These are phyloP conservation scores for Verticillium nubilum DNA, from an alignment of 2,329 filamentous ascomycete genomes.

Conservation along the genomic window DNA sequence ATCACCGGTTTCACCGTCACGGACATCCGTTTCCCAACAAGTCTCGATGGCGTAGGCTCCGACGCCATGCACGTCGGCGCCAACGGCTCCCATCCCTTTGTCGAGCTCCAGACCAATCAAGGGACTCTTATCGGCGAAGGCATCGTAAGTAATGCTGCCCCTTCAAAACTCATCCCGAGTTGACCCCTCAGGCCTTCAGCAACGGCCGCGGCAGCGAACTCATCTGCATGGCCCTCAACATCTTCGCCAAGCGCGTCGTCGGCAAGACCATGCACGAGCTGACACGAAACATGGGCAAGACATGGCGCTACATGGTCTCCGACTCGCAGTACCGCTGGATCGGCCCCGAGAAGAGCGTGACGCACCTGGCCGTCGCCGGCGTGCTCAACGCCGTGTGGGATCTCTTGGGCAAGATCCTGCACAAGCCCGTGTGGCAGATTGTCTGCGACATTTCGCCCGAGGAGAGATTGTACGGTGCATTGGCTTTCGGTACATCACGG, in stretches of 20 bases:
- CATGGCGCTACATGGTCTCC: constrained; percentile 64
- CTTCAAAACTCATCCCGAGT: too few species aligned
- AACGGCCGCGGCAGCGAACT: constrained; percentile 6
- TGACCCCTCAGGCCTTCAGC: constrained; percentile 4
- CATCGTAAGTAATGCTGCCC: constrained; percentile 5
- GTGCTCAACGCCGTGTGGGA: constrained; percentile 69
- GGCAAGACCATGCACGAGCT: constrained; percentile 8
- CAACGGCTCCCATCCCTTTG: constrained; percentile 12
- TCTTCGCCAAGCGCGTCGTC: constrained; percentile 4
- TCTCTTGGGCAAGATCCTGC: constrained; percentile 60
- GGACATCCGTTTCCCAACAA: constrained; percentile 15
- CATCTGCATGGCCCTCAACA: constrained; percentile 4
- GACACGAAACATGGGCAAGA: constrained; percentile 55
- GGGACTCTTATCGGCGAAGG: constrained; percentile 8
- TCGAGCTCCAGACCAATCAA: constrained; percentile 11
- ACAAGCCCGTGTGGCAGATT: constrained; percentile 64
- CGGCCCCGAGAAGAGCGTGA: constrained; percentile 66
- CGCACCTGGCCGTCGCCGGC: constrained; percentile 62
- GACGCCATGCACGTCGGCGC: constrained; percentile 15
- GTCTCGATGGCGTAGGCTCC: constrained; percentile 12
- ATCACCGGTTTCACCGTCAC: constrained; percentile 9
- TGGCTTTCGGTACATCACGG: constrained; percentile 67
- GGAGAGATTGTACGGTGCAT: constrained; percentile 62
- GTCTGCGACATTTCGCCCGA: constrained; percentile 65
- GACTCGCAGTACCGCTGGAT: constrained; percentile 68